A percentile compares a stretch with the other conserved stretches of the same genome.
Conservation (phyloP, 179 eudicot genomes). For the Patellifolia procumbens region DNA sequence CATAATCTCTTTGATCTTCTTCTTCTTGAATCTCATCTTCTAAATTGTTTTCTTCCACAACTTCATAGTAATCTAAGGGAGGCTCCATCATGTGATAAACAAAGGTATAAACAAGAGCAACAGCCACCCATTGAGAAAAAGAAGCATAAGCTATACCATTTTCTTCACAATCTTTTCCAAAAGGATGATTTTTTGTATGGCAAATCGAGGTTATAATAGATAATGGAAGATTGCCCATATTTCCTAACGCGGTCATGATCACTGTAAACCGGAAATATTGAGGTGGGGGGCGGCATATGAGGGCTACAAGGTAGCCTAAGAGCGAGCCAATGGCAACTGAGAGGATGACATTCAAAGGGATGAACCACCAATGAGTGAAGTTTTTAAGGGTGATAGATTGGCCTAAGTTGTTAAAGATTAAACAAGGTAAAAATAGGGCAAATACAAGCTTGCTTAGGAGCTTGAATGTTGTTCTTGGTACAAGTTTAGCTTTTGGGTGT, state of each 20-base stretch:
- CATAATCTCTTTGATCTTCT: not conserved
- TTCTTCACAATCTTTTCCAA: conserved; percentile 40
- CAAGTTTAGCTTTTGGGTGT: conserved; percentile 37
- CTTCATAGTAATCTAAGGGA: conserved; percentile 43
- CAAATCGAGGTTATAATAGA: conserved; percentile 50
- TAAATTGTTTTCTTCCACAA: conserved; percentile 25
- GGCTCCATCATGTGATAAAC: conserved; percentile 69
- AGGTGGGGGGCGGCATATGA: conserved; percentile 48
- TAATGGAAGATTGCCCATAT: conserved; percentile 52
- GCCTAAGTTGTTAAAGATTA: conserved; percentile 51
- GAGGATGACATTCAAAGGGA: conserved; percentile 42
- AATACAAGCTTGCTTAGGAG: conserved; percentile 55
- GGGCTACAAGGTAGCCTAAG: conserved; percentile 43
- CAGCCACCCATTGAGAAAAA: conserved; percentile 54
- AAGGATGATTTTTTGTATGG: conserved; percentile 40
- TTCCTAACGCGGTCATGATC: conserved; percentile 54
- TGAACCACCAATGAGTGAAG: conserved; percentile 56
- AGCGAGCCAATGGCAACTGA: conserved; percentile 38
- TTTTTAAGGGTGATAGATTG: conserved; percentile 42
- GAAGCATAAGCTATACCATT: conserved; percentile 52
- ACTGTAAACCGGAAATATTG: conserved; percentile 44
- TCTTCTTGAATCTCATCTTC: conserved; percentile 29
- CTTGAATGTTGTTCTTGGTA: conserved; percentile 50
- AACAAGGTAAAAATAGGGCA: conserved; percentile 51
- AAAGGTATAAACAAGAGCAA: conserved; percentile 50